A percentile compares a stretch with the other conserved stretches of the same genome.
Evolutionary conservation across 108 stramenopile genomes (phyloP).

Genomic region (Pelagomonas calceolata): DNA sequence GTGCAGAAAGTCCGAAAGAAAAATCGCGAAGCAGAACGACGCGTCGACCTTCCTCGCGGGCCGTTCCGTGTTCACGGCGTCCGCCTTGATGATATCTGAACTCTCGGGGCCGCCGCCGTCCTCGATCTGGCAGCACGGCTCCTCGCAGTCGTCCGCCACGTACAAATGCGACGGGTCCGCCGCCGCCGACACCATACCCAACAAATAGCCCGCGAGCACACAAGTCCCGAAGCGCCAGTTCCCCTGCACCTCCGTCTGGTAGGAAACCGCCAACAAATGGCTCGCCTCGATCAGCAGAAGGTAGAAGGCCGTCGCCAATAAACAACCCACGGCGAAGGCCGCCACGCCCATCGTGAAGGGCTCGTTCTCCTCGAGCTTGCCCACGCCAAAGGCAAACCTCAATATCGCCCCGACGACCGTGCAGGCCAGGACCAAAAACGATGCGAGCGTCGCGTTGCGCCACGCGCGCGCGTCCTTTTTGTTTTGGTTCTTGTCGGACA

Average conservation of each 20-base stretch:
- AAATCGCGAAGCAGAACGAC: slow-evolving; percentile 30
- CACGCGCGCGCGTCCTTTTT: neutral
- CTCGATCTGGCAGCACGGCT: too few relatives aligned
- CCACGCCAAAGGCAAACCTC: slow-evolving; percentile 16
- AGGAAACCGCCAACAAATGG: slow-evolving; percentile 18
- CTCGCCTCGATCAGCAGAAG: slow-evolving; percentile 51
- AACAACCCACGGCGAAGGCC: slow-evolving; percentile 50
- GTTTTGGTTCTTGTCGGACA: too few relatives aligned
- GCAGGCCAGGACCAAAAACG: neutral
- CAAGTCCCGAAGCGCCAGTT: slow-evolving; percentile 54
- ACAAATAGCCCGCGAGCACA: slow-evolving; percentile 52
- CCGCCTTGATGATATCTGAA: neutral
- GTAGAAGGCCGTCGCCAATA: slow-evolving; percentile 32
- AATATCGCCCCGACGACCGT: neutral
- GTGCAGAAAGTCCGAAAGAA: slow-evolving; percentile 58
- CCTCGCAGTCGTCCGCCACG: neutral
- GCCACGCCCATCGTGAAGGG: slow-evolving; percentile 34
- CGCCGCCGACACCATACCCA: slow-evolving; percentile 40
- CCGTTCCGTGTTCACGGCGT: neutral
- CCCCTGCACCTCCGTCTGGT: neutral
- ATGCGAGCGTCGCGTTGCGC: neutral
- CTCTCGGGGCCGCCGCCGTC: neutral
- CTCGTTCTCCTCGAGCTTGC: slow-evolving; percentile 5
- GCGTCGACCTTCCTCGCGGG: slow-evolving; percentile 5
- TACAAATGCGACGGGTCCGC: slow-evolving; percentile 44